These are phyloP conservation scores for Silene coronaria DNA, from an alignment of 179 eudicot species.

Conservation along the genomic window DNA sequence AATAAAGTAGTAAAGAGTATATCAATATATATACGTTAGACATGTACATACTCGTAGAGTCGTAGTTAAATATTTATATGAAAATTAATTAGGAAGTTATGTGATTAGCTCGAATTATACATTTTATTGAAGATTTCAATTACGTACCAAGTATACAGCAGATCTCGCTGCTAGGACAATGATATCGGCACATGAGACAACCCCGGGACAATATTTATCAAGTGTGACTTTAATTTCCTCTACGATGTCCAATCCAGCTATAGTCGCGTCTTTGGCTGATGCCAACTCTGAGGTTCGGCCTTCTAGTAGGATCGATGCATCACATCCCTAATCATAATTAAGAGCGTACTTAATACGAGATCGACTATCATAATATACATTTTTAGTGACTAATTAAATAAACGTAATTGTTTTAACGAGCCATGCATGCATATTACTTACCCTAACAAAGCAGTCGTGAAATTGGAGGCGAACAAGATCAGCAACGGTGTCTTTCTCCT, in stretches of 20 bases:
- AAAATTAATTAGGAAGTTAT: too few relatives aligned
- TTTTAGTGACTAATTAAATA: too few relatives aligned
- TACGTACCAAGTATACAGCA: conserved; percentile 19
- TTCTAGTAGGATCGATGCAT: conserved; percentile 20
- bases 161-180: conserved; percentile 23
- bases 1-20: not conserved
- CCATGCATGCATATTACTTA: not conserved
- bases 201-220: conserved; percentile 33
- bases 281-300: conserved; percentile 22
- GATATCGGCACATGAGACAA: conserved; percentile 40
- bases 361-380: too few relatives aligned
- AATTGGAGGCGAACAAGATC: conserved; percentile 30
- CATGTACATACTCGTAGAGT: too few relatives aligned
- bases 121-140: too few relatives aligned
- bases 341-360: not conserved
- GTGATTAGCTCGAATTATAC: too few relatives aligned
- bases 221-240: conserved; percentile 29
- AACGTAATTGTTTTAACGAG: too few relatives aligned
- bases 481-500: conserved; percentile 23
- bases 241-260: conserved; percentile 21
- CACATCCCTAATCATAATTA: conserved; percentile 12
- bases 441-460: conserved; percentile 31
- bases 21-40: too few relatives aligned
- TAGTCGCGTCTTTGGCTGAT: conserved; percentile 9
- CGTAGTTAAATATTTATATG: too few relatives aligned